Conservation (phyloP, 139 green algal genomes). For the Mesostigma viride region DNA sequence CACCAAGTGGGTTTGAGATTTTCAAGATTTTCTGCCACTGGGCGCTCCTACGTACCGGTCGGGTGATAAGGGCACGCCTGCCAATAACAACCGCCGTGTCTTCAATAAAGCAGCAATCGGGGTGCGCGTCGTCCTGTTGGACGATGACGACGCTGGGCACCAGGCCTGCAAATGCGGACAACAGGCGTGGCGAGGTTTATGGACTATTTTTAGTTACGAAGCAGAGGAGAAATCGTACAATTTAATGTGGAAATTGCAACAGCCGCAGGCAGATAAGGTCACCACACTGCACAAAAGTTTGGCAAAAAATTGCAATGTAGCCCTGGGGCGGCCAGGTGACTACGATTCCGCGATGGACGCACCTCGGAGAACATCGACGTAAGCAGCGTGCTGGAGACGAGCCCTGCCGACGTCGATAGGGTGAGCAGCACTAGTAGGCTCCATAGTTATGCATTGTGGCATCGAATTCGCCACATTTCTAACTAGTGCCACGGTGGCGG, state of each 20-base stretch:
- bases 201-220: background rate
- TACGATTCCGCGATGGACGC: background rate
- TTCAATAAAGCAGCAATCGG: conserved; percentile 21
- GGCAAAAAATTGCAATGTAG: too few species aligned
- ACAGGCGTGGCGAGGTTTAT: background rate
- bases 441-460: conserved; percentile 5
- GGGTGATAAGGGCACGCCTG: conserved; percentile 7
- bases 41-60: too few species aligned
- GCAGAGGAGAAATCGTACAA: background rate
- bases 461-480: too few species aligned
- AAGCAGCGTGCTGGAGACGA: conserved; percentile 12
- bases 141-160: conserved; percentile 10
- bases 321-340: too few species aligned
- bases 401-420: conserved; percentile 9
- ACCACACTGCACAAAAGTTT: background rate
- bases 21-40: too few species aligned
- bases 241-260: background rate
- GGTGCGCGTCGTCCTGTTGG: conserved; percentile 6
- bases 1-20: too few species aligned
- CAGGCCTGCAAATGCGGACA: conserved; percentile 6
- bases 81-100: conserved; percentile 18
- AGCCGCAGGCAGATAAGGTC: conserved; percentile 3
- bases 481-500: too few species aligned
- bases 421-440: background rate
- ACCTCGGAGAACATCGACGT: conserved; percentile 10